Base-by-base conservation (phyloP, 768 basidiomycete genomes). In the Neoboletus magnificus region DNA sequence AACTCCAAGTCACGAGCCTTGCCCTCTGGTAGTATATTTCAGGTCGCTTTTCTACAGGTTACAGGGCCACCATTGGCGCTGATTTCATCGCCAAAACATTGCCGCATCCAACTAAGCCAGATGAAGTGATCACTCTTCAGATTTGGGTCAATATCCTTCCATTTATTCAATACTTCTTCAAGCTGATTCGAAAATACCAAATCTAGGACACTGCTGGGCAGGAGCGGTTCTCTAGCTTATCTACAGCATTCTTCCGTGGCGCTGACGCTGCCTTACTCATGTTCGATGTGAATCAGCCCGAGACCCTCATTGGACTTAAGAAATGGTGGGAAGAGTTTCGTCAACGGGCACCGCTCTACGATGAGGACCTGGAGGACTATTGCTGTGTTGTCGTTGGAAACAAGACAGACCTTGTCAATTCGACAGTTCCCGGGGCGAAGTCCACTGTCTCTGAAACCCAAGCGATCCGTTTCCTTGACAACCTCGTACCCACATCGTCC, bases 21-120 rank as follows among this genome's bases (percentile, higher is more conserved):
- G 16, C 22, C 27, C 23, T 52, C 23, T 50, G n/a, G 29, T 61
- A 92, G 84, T 93, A 88, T 67, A 84, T 91, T 61, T 84, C 87
- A 11, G 83, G 85, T 27, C 81, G 80, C 13, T 93, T 93, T 70
- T 84, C 87, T 5, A 82, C 80, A 3, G 83, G 84, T 11, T 93
- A 93, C 69, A 77, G 89, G 46, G 87, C 91, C 1, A 94, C 92
- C 3, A 93, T 95, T 40, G 92, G 91, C 20, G 85, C 87, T n/a
- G 91, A 94, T 71, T 94, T 93, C 55, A 89, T 92, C 48, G 80
- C 84, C 0, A 92, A 91, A 68, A 82, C 81, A 0, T 63, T 93
- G 12, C 81, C 84, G 0, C 82, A 89, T 64, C 81, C 85, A 41
- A 77, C 63, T 5, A 73, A 76, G 16, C 74, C 78, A 40, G 80